Conservation (phyloP, 768 basidiomycete genomes). For the Naganishia friedmannii region DNA sequence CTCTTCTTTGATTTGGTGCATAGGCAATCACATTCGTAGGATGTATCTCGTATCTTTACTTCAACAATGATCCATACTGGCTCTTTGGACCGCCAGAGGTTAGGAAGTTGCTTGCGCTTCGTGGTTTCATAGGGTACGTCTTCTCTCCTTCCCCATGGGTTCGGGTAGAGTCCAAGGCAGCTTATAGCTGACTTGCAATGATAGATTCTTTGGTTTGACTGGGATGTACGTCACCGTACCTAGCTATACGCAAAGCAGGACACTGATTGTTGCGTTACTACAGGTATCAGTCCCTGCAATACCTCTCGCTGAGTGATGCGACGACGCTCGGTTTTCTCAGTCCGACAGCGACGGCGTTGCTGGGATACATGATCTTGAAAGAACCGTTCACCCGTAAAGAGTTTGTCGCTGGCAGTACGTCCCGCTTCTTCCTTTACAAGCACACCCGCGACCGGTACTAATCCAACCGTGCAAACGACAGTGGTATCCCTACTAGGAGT, state of each 20-base stretch:
- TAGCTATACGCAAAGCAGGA: constrained; percentile 21
- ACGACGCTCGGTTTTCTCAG: constrained; percentile 72
- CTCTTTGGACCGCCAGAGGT: constrained; percentile 69
- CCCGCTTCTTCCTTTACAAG: not conserved
- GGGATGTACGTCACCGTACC: constrained; percentile 53
- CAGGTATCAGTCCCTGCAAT: constrained; percentile 67
- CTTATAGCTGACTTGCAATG: constrained; percentile 3
- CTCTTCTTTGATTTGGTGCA: not conserved
- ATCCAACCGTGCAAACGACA: constrained; percentile 47
- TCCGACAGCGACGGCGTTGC: constrained; percentile 65
- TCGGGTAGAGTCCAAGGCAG: not conserved
- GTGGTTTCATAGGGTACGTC: constrained; percentile 65
- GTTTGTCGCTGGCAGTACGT: constrained; percentile 59
- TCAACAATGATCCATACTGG: constrained; percentile 59
- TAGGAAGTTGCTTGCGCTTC: constrained; percentile 58
- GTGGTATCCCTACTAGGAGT: constrained; percentile 72
- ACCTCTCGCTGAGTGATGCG: constrained; percentile 73
- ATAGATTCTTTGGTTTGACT: constrained; percentile 69
- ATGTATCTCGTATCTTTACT: constrained; percentile 59
- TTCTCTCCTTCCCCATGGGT: constrained; percentile 27
- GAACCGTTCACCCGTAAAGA: constrained; percentile 63
- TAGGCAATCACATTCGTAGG: constrained; percentile 60
- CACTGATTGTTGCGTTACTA: not conserved
- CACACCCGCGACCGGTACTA: constrained; percentile 27
- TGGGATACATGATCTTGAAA: constrained; percentile 63